phyloP scores from a whole-genome alignment of 2,329 filamentous ascomycete genomes.

The Trichoderma breve region DNA sequence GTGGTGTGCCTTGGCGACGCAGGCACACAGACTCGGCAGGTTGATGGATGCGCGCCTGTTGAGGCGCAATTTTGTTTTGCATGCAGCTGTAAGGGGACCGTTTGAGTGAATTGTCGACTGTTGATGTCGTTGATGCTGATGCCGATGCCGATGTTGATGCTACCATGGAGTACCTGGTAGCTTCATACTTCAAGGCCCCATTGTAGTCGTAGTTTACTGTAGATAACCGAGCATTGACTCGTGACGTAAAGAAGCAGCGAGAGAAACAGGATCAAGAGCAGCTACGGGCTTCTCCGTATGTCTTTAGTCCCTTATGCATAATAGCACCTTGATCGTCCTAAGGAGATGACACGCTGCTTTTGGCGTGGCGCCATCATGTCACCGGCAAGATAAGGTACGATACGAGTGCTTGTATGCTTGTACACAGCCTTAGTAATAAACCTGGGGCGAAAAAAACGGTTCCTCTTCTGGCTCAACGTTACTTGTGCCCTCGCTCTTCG shows the following conservation, averaged over 20 bases:
- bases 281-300: not conserved
- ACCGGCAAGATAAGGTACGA: not conserved
- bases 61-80: not conserved
- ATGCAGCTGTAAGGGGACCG: not conserved
- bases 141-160: not conserved
- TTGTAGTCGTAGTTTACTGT: not conserved
- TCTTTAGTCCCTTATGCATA: not conserved
- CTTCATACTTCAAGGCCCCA: not conserved
- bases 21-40: not conserved
- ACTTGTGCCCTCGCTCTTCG: not conserved
- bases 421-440: not conserved
- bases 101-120: not conserved
- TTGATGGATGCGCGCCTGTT: not conserved
- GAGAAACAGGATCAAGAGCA: not conserved
- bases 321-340: not conserved
- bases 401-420: too few relatives aligned
- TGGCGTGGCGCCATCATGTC: not conserved
- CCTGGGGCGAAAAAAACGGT: not conserved
- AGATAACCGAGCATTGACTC: not conserved
- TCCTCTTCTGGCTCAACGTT: not conserved
- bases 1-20: conserved; percentile 8
- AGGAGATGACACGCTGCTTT: not conserved
- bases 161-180: not conserved
- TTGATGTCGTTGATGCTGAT: not conserved
- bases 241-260: not conserved